Evolutionary conservation across 306 rosid species (phyloP), one percentile per base, ranked within the genome.

Genomic region (Erythrophleum fordii): DNA sequence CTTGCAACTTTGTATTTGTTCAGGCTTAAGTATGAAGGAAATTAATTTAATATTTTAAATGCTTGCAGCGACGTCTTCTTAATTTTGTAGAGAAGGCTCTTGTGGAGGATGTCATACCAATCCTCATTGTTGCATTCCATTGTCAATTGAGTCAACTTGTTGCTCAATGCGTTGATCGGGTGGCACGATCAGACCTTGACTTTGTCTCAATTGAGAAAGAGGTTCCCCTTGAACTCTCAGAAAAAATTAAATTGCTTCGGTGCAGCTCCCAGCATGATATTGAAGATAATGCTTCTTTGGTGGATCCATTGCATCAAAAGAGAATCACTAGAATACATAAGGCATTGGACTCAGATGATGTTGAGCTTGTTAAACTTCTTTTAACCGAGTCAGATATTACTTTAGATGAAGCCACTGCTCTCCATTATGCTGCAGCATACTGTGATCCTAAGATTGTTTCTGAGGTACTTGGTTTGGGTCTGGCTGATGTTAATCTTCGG

Each of bases 381-480:
- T 86, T 95, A 13, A 72, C 75, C 0, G 99, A 95, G 82, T 91
- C 98, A 26, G 85, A 81, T 48, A 69, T 88, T 56, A 89, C 97
- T 31, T 90, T 95, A 65, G 89, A 95, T 77, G 90, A 83, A 73
- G 98, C 98, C 60, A 61, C 77, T 44, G 98, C 97, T 72, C 97
- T 95, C 80, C 98, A 95, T 87, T 92, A 93, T 72, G 93, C 93
- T 6, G 92, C 84, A 48, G 96, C 97, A 34, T 93, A 93, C 86
- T 91, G 99, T 81, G 99, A 95, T 85, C 93, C 97, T 31, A 95
- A 93, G 89, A 87, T 95, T 69, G 91, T 95, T 62, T 89, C 91
- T 26, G 94, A 88, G 83, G 88, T 93, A 56, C 97, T 95, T 53
- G 56, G 86, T 82, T 77, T 95, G 73, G 85, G 72, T 61, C 56